These are phyloP conservation scores for Globisporangium carolinianum DNA, from an alignment of 352 stramenopile genomes.

Conservation along the genomic window DNA sequence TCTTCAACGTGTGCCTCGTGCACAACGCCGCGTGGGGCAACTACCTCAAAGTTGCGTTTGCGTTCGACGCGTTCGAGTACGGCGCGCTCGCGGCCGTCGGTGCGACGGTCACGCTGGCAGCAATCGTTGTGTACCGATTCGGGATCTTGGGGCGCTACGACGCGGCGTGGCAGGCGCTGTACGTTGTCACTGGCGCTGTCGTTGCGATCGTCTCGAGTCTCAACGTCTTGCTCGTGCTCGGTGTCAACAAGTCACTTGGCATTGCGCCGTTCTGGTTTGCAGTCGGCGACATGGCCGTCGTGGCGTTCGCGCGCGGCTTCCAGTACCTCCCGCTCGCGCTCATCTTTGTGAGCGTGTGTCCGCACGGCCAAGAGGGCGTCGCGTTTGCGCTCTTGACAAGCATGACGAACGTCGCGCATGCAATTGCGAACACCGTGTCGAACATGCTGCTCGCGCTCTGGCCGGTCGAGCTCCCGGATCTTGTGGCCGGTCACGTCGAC, in stretches of 20 bases:
- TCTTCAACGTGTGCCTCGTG: slow-evolving; percentile 57
- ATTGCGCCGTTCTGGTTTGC: slow-evolving; percentile 74
- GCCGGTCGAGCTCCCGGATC: slow-evolving; percentile 60
- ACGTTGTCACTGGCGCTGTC: slow-evolving; percentile 52
- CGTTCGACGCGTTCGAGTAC: slow-evolving; percentile 75
- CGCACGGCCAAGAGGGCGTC: slow-evolving; percentile 64
- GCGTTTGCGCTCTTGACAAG: slow-evolving; percentile 75
- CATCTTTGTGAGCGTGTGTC: slow-evolving; percentile 75
- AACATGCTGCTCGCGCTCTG: slow-evolving; percentile 73
- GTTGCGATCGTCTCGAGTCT: slow-evolving; percentile 57
- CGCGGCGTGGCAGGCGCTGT: slow-evolving; percentile 56
- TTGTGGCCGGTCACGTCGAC: slow-evolving; percentile 39
- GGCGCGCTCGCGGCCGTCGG: slow-evolving; percentile 60
- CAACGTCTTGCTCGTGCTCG: slow-evolving; percentile 63
- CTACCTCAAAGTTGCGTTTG: slow-evolving; percentile 62
- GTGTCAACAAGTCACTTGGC: slow-evolving; percentile 50
- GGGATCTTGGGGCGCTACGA: slow-evolving; percentile 34
- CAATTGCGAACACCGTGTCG: slow-evolving; percentile 63
- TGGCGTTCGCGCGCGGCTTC: slow-evolving; percentile 68
- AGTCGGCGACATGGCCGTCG: slow-evolving; percentile 53
- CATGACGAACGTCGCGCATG: slow-evolving; percentile 64
- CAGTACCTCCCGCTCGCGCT: slow-evolving; percentile 72
- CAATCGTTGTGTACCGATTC: slow-evolving; percentile 48
- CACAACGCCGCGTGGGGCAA: slow-evolving; percentile 80
- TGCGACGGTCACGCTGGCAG: slow-evolving; percentile 55